Evolutionary conservation across 2,329 filamentous ascomycete species (phyloP).

Genomic region (Claviceps arundinis): DNA sequence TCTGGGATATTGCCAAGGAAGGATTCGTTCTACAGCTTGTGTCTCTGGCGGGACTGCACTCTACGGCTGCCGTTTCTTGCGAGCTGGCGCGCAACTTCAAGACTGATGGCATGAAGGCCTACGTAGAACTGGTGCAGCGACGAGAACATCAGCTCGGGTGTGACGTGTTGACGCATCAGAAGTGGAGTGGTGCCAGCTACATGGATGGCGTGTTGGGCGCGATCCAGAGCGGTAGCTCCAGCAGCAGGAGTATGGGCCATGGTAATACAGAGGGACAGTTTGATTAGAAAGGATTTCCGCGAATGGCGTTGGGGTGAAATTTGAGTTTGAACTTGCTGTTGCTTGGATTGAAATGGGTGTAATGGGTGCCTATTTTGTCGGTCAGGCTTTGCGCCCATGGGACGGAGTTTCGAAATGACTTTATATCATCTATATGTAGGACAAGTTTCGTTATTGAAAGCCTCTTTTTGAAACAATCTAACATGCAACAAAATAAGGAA

Average conservation of each 20-base stretch:
- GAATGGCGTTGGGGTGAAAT: background rate
- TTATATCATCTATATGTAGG: background rate
- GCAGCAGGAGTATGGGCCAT: conserved; percentile 86
- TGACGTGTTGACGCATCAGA: conserved; percentile 91
- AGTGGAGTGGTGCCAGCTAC: conserved; percentile 58
- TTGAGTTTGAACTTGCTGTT: background rate
- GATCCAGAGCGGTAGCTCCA: conserved; percentile 82
- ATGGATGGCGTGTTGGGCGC: conserved; percentile 82
- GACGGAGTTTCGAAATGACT: conserved; percentile 3
- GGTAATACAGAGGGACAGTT: conserved; percentile 78
- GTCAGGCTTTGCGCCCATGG: background rate
- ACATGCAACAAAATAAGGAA: background rate
- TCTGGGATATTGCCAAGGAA: conserved; percentile 90
- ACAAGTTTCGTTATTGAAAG: background rate
- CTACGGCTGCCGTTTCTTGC: conserved; percentile 48
- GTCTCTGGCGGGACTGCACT: conserved; percentile 53
- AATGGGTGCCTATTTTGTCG: background rate
- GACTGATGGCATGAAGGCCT: conserved; percentile 88
- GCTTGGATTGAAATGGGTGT: background rate
- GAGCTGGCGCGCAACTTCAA: conserved; percentile 77
- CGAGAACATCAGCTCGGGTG: conserved; percentile 83
- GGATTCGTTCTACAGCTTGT: conserved; percentile 62
- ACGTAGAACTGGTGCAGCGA: conserved; percentile 85
- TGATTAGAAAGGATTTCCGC: conserved; percentile 12
- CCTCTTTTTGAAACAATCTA: background rate